Evolutionary conservation across 768 basidiomycete genomes (phyloP).

Genomic region (Pisolithus albus): DNA sequence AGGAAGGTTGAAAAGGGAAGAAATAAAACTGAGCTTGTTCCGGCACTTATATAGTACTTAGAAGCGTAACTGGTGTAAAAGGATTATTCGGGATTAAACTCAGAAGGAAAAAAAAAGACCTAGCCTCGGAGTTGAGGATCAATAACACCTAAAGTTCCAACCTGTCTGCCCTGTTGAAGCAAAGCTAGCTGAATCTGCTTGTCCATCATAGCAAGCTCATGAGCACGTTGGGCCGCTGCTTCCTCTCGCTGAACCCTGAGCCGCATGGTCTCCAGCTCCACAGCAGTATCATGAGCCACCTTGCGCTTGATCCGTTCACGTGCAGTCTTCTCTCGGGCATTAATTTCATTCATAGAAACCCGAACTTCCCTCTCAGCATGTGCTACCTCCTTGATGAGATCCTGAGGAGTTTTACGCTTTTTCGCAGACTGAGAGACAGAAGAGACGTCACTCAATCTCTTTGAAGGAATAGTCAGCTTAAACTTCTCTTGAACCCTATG

Average conservation of each 20-base stretch:
- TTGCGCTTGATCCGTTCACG: background rate
- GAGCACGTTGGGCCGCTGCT: background rate
- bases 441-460: background rate
- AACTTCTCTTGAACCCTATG: no score
- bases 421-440: background rate
- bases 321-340: background rate
- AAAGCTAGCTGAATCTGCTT: slow-evolving; percentile 1
- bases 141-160: background rate
- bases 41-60: background rate
- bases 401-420: background rate
- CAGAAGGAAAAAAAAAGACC: no score
- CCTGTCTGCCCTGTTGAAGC: background rate
- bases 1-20: no score
- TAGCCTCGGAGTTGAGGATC: background rate
- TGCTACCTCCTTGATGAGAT: background rate
- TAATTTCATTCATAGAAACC: background rate
- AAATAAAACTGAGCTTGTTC: no score
- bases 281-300: background rate
- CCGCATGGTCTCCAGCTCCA: background rate
- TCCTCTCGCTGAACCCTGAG: background rate
- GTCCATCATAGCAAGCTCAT: background rate
- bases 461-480: no score
- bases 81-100: no score
- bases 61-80: no score
- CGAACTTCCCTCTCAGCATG: background rate